Evolutionary conservation across 2,329 filamentous ascomycete species (phyloP), one percentile per base, ranked within the genome.

Genomic region (Talaromyces sp.): DNA sequence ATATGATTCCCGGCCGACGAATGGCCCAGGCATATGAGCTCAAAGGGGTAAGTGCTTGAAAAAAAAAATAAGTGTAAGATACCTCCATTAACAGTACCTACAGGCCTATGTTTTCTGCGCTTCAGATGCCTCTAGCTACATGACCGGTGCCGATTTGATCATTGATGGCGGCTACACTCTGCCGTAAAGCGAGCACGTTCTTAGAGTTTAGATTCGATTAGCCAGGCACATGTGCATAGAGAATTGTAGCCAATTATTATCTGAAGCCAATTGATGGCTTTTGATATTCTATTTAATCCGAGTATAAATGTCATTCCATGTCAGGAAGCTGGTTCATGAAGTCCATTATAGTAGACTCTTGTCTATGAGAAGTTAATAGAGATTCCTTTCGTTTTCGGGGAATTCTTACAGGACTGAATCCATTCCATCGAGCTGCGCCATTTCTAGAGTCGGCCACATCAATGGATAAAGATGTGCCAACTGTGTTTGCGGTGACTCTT

Each of bases 101-200:
- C 17, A 65, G 63, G 73, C 73, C 14, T 77, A 76, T 49, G 70
- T 78, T 13, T 78, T 77, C 55, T 69, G 75, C 19, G 77, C 77
- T 10, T 75, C 70, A 11, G 75, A 79, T 65, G 76, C 77, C 1
- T 78, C 73, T 42, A 75, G 72, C 42, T 80, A 79, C 52, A 79
- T 78, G 70, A 79, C 77, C 10, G 78, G 77, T 29, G 70, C 77
- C 2, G 73, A 80, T 47, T 60, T 80, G 13, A 64, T 80, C 22
- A 74, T 80, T 50, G 78, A 80, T 51, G 77, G 77, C 22, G 76
- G 77, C 3, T 80, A 80, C 52, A 77, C 74, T 7, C 47, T 70
- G 9, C 67, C 65, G 24, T 70, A 24, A n/a, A 48, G 32, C 9
- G 42, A 30, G n/a, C 9, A 27, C 9, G 24, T 8, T 6, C 4